phyloP scores from a whole-genome alignment of 108 stramenopile species.

The Pseudonitzschia delicatissima region DNA sequence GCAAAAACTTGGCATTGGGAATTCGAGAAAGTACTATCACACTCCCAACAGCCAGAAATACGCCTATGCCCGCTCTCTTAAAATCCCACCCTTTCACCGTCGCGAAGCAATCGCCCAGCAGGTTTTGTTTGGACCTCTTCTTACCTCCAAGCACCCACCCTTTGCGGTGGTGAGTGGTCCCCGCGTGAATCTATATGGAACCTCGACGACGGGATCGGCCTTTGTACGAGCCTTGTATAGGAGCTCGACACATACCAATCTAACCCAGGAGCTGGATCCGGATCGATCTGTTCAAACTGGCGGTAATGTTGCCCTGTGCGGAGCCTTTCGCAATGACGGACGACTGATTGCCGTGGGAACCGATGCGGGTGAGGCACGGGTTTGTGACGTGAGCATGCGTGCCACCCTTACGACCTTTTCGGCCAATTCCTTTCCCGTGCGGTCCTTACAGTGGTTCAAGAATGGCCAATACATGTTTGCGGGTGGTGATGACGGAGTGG shows the following conservation, averaged over 20 bases:
- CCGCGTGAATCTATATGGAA: slow-evolving; percentile 68
- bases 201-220: slow-evolving; percentile 24
- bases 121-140: slow-evolving; percentile 42
- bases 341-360: slow-evolving; percentile 74
- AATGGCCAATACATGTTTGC: slow-evolving; percentile 66
- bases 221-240: slow-evolving; percentile 44
- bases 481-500: slow-evolving; percentile 65
- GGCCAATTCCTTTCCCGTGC: slow-evolving; percentile 46
- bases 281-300: slow-evolving; percentile 73
- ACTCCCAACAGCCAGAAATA: slow-evolving; percentile 18
- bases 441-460: slow-evolving; percentile 64
- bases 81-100: slow-evolving; percentile 18
- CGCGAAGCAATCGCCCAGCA: slow-evolving; percentile 32
- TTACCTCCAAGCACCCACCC: slow-evolving; percentile 22
- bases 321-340: slow-evolving; percentile 61
- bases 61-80: slow-evolving; percentile 31
- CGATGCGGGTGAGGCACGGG: slow-evolving; percentile 57
- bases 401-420: slow-evolving; percentile 65
- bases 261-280: slow-evolving; percentile 28
- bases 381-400: slow-evolving; percentile 70
- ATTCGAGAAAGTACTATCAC: neutral
- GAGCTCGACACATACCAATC: slow-evolving; percentile 1
- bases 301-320: slow-evolving; percentile 61
- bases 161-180: slow-evolving; percentile 73
- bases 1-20: slow-evolving; percentile 46